Base-by-base conservation (phyloP, 805 yeast genomes). In the Saccharomyces paradoxus region DNA sequence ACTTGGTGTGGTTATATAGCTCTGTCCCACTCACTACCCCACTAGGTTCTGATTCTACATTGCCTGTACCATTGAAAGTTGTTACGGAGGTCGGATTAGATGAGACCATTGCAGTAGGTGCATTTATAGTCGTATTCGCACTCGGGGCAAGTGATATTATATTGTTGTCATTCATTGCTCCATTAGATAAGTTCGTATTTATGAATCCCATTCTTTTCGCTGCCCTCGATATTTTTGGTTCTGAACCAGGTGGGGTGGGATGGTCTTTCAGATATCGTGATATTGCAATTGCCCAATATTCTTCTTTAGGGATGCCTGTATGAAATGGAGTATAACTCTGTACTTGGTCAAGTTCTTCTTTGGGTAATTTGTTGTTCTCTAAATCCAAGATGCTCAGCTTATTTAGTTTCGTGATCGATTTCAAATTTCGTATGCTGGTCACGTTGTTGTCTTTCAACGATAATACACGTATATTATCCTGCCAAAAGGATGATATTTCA, bases 181-280 rank as follows among this genome's bases (percentile, higher is more conserved):
- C 55, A 21, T 48, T 56, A 21, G 63, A 58, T 13, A 60, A 55
- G 31, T 58, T 46, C 9, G 62, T 56, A 46, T 58, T 63, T 41
- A 86, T 81, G 53, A 86, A 78, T 0, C 91, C 92, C 90, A 84
- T 86, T 58, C 92, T 74, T 63, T 86, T 81, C 0, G 88, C 81
- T 4, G 89, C 87, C 53, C 82, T 77, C n/a, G 86, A 77, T 50
- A 60, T 54, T 56, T 60, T 64, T 37, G 24, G 63, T 55, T 50
- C 70, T 60, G 50, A 50, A 8, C 55, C 26, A 12, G 57, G 48
- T 7, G 46, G 27, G 24, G 3, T 37, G 6, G 52, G 57, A 49
- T 60, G 59, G 49, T 60, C 56, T 41, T 56, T 58, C 30, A 70
- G 62, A 51, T 64, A 67, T 52, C 64, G 64, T 44, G 65, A 62